A percentile compares a stretch with the other conserved stretches of the same genome.
phyloP scores from a whole-genome alignment of 768 basidiomycete species.

The Leccinum longicurvipes region DNA sequence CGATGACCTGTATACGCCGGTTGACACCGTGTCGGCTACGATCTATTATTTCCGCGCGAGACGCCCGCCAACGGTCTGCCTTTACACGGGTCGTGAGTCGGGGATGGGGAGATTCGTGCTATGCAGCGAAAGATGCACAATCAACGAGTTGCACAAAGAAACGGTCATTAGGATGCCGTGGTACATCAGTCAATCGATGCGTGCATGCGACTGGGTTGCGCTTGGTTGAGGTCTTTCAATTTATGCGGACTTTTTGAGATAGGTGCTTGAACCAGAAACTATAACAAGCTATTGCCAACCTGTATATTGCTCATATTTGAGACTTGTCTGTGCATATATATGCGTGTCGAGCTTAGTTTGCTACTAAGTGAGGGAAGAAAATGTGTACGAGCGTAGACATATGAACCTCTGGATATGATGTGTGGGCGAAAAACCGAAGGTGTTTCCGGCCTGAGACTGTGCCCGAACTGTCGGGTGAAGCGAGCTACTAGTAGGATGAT shows the following conservation, averaged over 20 bases:
- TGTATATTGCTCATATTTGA: too few relatives aligned
- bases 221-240: conserved; percentile 2
- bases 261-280: too few relatives aligned
- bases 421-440: too few relatives aligned
- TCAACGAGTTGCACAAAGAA: conserved; percentile 24
- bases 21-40: conserved; percentile 21
- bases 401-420: too few relatives aligned
- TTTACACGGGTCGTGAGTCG: conserved; percentile 18
- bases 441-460: too few relatives aligned
- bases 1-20: conserved; percentile 21
- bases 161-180: conserved; percentile 24
- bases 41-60: conserved; percentile 25
- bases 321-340: too few relatives aligned
- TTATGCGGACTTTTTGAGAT: not conserved
- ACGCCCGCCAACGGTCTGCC: conserved; percentile 23
- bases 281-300: too few relatives aligned
- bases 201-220: conserved; percentile 23
- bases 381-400: too few relatives aligned
- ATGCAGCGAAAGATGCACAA: conserved; percentile 20
- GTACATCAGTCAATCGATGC: conserved; percentile 17
- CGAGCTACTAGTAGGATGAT: too few relatives aligned
- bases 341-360: too few relatives aligned
- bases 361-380: too few relatives aligned
- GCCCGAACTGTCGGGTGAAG: too few relatives aligned
- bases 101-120: conserved; percentile 23